Evolutionary conservation across 305 asterid species (phyloP).

Genomic region (Fraxinus platypoda): DNA sequence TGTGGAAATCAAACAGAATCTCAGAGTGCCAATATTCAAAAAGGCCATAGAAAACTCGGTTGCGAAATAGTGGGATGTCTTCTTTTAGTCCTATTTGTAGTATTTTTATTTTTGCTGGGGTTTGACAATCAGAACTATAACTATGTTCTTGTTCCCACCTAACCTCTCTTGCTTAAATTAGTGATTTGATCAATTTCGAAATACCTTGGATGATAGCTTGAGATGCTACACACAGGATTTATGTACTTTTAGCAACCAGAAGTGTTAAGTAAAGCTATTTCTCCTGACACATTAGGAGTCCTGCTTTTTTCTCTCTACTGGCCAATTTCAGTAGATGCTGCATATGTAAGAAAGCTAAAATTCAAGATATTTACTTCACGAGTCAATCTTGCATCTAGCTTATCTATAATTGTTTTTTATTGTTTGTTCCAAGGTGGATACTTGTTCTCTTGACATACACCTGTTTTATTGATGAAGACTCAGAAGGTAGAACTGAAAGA

Average conservation of each 20-base stretch:
- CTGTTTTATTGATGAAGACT: neutral
- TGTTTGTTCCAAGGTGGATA: neutral
- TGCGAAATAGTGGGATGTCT: constrained; percentile 30
- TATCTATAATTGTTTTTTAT: too few relatives aligned
- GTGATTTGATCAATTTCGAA: neutral
- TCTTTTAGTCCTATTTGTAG: constrained; percentile 41
- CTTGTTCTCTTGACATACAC: neutral
- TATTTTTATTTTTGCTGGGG: constrained; percentile 35
- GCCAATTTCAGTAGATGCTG: neutral
- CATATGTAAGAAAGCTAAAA: neutral
- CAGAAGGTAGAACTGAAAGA: neutral
- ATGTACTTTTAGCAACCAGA: neutral
- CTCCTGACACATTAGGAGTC: neutral
- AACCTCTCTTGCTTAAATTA: constrained; percentile 18
- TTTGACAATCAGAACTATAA: too few relatives aligned
- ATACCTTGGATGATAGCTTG: neutral
- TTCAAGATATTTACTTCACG: neutral
- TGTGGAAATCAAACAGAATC: constrained; percentile 24
- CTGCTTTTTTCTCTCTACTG: neutral
- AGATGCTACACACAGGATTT: neutral
- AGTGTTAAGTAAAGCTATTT: neutral
- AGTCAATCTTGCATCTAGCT: neutral
- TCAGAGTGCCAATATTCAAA: constrained; percentile 7
- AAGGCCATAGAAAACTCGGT: constrained; percentile 21
- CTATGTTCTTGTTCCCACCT: constrained; percentile 71